These are phyloP conservation scores for Gymnopilus dilepis DNA, from an alignment of 768 basidiomycete genomes.

Conservation along the genomic window DNA sequence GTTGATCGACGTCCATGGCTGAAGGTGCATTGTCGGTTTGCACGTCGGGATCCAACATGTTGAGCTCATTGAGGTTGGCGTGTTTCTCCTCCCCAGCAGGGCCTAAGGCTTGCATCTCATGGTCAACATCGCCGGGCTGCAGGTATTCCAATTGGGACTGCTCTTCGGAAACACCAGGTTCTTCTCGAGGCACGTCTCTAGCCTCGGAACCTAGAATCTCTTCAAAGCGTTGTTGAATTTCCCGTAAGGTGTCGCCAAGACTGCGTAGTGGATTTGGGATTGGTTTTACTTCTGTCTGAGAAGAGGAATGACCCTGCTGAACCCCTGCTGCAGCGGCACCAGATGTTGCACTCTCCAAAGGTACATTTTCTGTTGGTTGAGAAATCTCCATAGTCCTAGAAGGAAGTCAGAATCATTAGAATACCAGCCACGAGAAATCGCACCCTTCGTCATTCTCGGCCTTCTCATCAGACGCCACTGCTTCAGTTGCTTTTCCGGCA, in stretches of 20 bases:
- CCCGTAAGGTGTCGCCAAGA: slow-evolving; percentile 82
- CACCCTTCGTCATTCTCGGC: slow-evolving; percentile 39
- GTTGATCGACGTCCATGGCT: slow-evolving; percentile 57
- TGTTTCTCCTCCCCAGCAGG: slow-evolving; percentile 85
- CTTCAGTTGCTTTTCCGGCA: slow-evolving; percentile 34
- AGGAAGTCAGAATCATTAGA: not conserved
- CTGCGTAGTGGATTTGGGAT: slow-evolving; percentile 68
- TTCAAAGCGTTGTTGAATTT: slow-evolving; percentile 83
- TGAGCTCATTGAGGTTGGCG: slow-evolving; percentile 82
- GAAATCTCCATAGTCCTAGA: slow-evolving; percentile 16
- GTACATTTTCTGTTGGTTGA: slow-evolving; percentile 18
- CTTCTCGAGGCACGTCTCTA: slow-evolving; percentile 38
- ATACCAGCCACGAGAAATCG: slow-evolving; percentile 14
- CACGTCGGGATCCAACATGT: slow-evolving; percentile 67
- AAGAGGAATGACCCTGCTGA: slow-evolving; percentile 49
- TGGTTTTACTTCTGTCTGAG: slow-evolving; percentile 43
- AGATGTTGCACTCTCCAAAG: slow-evolving; percentile 21
- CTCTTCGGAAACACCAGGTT: slow-evolving; percentile 41
- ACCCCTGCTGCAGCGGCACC: slow-evolving; percentile 46
- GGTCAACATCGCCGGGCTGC: slow-evolving; percentile 65
- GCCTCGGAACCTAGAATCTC: slow-evolving; percentile 66
- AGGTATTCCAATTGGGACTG: slow-evolving; percentile 77
- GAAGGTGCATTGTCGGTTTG: slow-evolving; percentile 30
- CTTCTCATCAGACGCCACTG: slow-evolving; percentile 34
- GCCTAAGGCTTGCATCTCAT: slow-evolving; percentile 89